Evolutionary conservation across 2,329 filamentous ascomycete genomes (phyloP), one percentile per base, ranked within the genome.

Genomic region (Fusarium anguioides): DNA sequence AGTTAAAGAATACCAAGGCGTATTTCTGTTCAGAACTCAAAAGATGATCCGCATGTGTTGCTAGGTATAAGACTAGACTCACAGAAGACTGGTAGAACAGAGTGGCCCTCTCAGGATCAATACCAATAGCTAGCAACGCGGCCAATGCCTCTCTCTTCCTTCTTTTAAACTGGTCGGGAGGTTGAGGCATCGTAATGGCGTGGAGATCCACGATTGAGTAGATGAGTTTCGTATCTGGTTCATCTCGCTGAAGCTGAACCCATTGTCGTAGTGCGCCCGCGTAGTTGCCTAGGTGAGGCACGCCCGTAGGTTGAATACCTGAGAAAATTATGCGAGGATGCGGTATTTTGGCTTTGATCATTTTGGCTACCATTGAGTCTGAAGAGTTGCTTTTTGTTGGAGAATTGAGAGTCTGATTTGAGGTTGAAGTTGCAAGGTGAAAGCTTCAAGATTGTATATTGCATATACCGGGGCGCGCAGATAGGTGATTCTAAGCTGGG

Each of bases 231-330:
- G 89, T 81, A 4, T 83, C 75, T 1, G 81, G 68, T 0, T 85
- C 81, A 62, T 93, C 82, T 69, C 66, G 58, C 51, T 99, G 95
- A 9, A 97, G 83, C 62, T 85, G 84, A 44, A 91, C 91, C 96
- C 96, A 99, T 83, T 93, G 89, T 48, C 88, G 87, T 54, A 99
- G 81, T 17, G 96, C 96, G 24, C 96, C 96, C 12, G 97, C 86
- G 78, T 97, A 99, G 80, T 99, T 99, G 54, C 96, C 96, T 27
- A 99, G 81, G 77, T 99, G 96, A 15, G 96, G 96, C 23, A 96
- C 86, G 33, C 95, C 96, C 0, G 96, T 99, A 18, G 96, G 96
- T 78, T 99, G 96, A 72, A 99, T 99, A 51, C 94, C 96, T 5
- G 96, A 98, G 82, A 99, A 97, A 73, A 98, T 87, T 60, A 91